Evolutionary conservation across 345 rosid species (phyloP).

Genomic region (Rhizophora mangle): DNA sequence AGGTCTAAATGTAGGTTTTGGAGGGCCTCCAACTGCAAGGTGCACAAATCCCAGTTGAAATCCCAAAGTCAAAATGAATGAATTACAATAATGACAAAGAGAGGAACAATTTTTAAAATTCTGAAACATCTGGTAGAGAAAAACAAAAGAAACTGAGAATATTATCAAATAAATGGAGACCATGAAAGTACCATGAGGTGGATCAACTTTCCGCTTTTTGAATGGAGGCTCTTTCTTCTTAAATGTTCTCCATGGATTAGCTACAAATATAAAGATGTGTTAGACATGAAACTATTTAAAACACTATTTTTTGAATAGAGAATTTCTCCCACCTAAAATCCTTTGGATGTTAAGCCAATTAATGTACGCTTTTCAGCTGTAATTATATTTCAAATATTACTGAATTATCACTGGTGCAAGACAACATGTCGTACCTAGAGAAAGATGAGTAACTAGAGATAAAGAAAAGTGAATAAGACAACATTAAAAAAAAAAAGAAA

Average conservation of each 20-base stretch:
- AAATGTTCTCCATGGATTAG: conserved; percentile 64
- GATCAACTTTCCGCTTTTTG: conserved; percentile 80
- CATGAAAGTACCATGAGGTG: conserved; percentile 56
- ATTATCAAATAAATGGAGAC: conserved; percentile 1
- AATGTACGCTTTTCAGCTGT: too few relatives aligned
- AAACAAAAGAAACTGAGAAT: conserved; percentile 1
- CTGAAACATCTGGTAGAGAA: conserved; percentile 16
- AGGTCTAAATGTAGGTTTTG: conserved; percentile 55
- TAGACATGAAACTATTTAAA: too few relatives aligned
- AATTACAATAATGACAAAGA: neutral
- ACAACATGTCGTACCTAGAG: too few relatives aligned
- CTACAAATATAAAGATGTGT: conserved; percentile 37
- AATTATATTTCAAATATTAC: too few relatives aligned
- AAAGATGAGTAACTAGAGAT: too few relatives aligned
- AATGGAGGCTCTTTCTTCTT: conserved; percentile 70
- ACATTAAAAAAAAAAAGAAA: neutral
- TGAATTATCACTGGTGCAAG: too few relatives aligned
- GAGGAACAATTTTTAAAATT: conserved; percentile 14
- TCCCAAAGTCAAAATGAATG: neutral
- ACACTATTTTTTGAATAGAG: too few relatives aligned
- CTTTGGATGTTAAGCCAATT: too few relatives aligned
- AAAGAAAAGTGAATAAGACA: neutral
- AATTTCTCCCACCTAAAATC: too few relatives aligned
- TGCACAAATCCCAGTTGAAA: conserved; percentile 11
- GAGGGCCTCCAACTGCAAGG: conserved; percentile 38